These are phyloP conservation scores for Lentinula sp. DNA, from an alignment of 768 basidiomycete species.

Conservation along the genomic window DNA sequence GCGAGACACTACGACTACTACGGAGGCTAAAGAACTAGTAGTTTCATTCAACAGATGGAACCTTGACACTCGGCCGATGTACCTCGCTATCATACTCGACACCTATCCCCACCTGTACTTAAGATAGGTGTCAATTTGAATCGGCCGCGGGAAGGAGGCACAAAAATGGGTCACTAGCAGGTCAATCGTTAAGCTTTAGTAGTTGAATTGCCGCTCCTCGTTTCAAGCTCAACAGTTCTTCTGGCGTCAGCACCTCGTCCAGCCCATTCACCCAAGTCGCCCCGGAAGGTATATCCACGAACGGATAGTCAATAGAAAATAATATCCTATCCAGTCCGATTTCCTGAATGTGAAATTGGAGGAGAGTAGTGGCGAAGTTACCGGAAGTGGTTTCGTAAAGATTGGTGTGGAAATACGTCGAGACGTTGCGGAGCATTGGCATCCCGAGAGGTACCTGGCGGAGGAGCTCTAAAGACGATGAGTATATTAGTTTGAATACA, in stretches of 20 bases:
- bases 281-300: conserved; percentile 12
- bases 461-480: not conserved
- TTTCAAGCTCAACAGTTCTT: conserved; percentile 4
- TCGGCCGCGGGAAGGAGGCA: too few species aligned
- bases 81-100: too few species aligned
- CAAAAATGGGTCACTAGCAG: not conserved
- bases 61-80: too few species aligned
- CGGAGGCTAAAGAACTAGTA: too few species aligned
- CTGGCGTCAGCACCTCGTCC: not conserved
- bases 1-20: too few species aligned
- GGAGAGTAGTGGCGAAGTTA: conserved; percentile 31
- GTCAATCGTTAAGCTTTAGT: conserved; percentile 4
- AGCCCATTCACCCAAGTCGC: conserved; percentile 8
- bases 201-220: conserved; percentile 3
- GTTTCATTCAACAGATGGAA: too few species aligned
- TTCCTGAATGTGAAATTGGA: conserved; percentile 31
- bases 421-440: conserved; percentile 30
- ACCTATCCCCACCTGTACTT: too few species aligned
- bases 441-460: conserved; percentile 11
- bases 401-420: conserved; percentile 32
- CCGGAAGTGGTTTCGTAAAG: conserved; percentile 35
- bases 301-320: conserved; percentile 34
- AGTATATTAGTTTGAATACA: not conserved
- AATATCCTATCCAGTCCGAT: conserved; percentile 35
- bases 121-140: too few species aligned